Base-by-base conservation (phyloP, 495 filamentous ascomycete species). In the Penicillium steckii region DNA sequence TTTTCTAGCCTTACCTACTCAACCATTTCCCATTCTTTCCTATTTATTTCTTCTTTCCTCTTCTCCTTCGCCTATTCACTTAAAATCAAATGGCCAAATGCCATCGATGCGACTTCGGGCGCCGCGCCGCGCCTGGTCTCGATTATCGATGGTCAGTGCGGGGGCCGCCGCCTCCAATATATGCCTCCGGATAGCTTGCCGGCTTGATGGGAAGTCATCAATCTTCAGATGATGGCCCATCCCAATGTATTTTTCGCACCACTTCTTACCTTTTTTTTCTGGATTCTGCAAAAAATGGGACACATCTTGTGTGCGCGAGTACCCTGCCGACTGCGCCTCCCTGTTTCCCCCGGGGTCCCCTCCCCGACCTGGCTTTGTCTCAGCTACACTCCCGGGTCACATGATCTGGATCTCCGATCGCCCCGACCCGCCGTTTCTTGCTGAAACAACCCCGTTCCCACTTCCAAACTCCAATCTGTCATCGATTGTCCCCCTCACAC, bases 121-220 rank as follows among this genome's bases (percentile, higher is more conserved):
- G 29, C 23, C 21, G 42, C 37, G 27, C 8, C 22, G 33, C 24
- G 40, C 32, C 21, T 50, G 18, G 38, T 22, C 25, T 46, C 37
- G 21, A 48, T 44, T 57, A 59, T 56, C 44, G 47, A 57, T 61
- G 62, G 62, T 65, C 62, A 65, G 53, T 65, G 62, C 62, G 62
- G 60, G 59, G 60, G 46, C 53, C 51, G 62, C 49, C 29, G n/a
- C 29, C 29, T 32, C 29, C 29, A 32, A 32, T 13, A 32, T 10
- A 13, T 32, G 29, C 29, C 29, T 8, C 27, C 13, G 26, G 8
- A 30, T 12, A 30, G 27, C 27, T 32, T 32, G 29, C 29, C 10
- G n/a, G 29, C 29, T 32, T 32, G 29, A 9, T 32, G 10, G 29
- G 29, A 13, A 32, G 29, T 32, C n/a, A n/a, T n/a, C n/a, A n/a